Percentiles rank a stretch among this genome's conserved stretches.
These are phyloP conservation scores for Cladophialophora carrionii DNA, from an alignment of 2,329 filamentous ascomycete species.

Conservation along the genomic window DNA sequence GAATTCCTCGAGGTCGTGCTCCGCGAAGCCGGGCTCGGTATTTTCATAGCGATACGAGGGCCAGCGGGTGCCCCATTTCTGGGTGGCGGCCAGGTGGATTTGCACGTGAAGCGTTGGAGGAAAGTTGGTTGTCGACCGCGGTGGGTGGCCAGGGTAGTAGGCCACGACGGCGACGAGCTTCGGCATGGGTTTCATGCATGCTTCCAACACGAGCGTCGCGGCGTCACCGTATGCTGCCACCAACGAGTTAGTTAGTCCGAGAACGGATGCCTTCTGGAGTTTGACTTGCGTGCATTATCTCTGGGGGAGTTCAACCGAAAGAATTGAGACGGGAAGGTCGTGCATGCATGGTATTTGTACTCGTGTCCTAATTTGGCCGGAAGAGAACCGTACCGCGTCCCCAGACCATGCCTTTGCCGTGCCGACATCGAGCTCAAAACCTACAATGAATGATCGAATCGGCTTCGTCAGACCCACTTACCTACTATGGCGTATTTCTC, in stretches of 20 bases:
- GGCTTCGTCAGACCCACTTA: conserved; percentile 42
- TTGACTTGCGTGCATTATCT: not conserved
- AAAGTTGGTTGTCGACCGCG: conserved; percentile 49
- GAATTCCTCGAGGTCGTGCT: conserved; percentile 69
- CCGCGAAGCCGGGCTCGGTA: conserved; percentile 68
- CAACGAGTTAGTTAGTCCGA: not conserved
- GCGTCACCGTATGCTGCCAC: conserved; percentile 63
- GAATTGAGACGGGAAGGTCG: not conserved
- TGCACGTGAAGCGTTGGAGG: conserved; percentile 52
- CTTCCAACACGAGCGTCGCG: conserved; percentile 62
- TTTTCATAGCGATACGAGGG: conserved; percentile 59
- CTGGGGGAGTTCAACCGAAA: not conserved
- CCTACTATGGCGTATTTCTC: conserved; percentile 67
- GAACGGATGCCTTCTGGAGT: not conserved
- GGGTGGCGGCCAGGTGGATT: conserved; percentile 60
- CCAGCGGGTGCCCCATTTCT: conserved; percentile 40
- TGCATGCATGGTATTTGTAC: not conserved
- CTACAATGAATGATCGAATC: not conserved
- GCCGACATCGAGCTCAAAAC: not conserved
- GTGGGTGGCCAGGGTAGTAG: conserved; percentile 65
- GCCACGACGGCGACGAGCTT: conserved; percentile 63
- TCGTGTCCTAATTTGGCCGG: not conserved
- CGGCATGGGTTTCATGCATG: conserved; percentile 60
- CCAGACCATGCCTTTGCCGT: not conserved
- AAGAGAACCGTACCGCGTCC: not conserved